phyloP scores from a whole-genome alignment of 2,329 filamentous ascomycete species.

The Dactylellina leptospora region DNA sequence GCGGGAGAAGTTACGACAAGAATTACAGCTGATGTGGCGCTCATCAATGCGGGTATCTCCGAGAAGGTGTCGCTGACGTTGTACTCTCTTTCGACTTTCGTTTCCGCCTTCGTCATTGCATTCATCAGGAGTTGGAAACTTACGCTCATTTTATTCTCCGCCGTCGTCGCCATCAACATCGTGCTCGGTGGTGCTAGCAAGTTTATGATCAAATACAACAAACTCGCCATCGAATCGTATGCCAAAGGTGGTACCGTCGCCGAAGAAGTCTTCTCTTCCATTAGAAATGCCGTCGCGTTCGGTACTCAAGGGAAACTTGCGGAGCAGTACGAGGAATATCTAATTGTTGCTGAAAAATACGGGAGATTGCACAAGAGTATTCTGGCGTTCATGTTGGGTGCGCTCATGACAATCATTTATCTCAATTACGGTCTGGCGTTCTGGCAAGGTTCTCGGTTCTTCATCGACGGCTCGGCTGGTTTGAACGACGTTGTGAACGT shows the following conservation, averaged over 20 bases:
- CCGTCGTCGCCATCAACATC: slow-evolving; percentile 79
- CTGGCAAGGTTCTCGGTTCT: slow-evolving; percentile 82
- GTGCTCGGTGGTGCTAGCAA: slow-evolving; percentile 77
- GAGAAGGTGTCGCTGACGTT: slow-evolving; percentile 85
- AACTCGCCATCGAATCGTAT: slow-evolving; percentile 78
- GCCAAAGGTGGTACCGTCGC: slow-evolving; percentile 85
- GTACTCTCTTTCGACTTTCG: slow-evolving; percentile 79
- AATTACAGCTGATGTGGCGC: slow-evolving; percentile 91
- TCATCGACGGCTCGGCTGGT: slow-evolving; percentile 72
- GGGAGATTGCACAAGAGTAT: slow-evolving; percentile 79
- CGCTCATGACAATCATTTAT: slow-evolving; percentile 78
- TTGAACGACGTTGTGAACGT: slow-evolving; percentile 82
- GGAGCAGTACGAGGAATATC: slow-evolving; percentile 79
- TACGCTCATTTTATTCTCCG: slow-evolving; percentile 84
- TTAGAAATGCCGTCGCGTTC: slow-evolving; percentile 91
- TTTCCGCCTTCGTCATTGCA: slow-evolving; percentile 87
- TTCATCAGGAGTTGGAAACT: slow-evolving; percentile 94
- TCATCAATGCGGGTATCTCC: slow-evolving; percentile 91
- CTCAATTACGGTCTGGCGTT: slow-evolving; percentile 78
- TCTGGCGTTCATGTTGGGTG: slow-evolving; percentile 79
- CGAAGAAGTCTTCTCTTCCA: slow-evolving; percentile 92
- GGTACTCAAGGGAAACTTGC: slow-evolving; percentile 93
- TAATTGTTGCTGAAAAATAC: slow-evolving; percentile 75
- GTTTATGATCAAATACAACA: slow-evolving; percentile 83
- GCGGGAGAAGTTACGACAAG: slow-evolving; percentile 92